Percentiles rank a stretch among this genome's conserved stretches.
phyloP scores from a whole-genome alignment of 768 basidiomycete species.

The Auricularia sp. region DNA sequence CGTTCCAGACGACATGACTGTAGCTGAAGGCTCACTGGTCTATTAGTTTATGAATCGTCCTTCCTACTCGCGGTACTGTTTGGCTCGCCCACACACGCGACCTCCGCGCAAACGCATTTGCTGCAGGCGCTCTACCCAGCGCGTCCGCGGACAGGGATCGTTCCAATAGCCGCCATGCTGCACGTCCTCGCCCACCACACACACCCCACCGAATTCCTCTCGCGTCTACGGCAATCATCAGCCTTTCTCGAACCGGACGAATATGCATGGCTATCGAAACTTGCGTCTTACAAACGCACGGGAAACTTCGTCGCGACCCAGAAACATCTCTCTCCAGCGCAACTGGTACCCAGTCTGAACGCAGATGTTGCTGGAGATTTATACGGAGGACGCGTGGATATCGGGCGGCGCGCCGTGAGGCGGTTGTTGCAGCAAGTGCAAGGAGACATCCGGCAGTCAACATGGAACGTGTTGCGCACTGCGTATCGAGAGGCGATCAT shows the following conservation, averaged over 20 bases:
- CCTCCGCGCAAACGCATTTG: neutral
- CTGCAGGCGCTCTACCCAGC: neutral
- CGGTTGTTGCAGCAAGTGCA: neutral
- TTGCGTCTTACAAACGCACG: neutral
- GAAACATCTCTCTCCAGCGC: neutral
- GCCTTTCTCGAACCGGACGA: neutral
- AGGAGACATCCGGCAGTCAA: neutral
- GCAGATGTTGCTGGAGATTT: neutral
- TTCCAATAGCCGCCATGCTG: neutral
- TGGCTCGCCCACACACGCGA: neutral
- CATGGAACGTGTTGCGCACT: constrained; percentile 1
- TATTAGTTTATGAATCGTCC: constrained; percentile 3
- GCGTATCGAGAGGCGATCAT: constrained; percentile 3
- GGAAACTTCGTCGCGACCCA: neutral
- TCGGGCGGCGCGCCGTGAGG: neutral
- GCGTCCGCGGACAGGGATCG: neutral
- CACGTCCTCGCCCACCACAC: neutral
- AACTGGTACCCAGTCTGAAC: neutral
- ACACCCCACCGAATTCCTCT: neutral
- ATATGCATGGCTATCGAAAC: neutral
- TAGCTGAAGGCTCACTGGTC: too few species aligned
- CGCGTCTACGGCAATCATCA: neutral
- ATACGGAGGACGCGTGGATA: neutral
- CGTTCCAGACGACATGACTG: neutral
- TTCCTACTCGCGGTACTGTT: constrained; percentile 1